Percentiles rank a stretch among this genome's conserved stretches.
Evolutionary conservation across 768 basidiomycete species (phyloP).

Genomic region (Naematelia aurantialba): DNA sequence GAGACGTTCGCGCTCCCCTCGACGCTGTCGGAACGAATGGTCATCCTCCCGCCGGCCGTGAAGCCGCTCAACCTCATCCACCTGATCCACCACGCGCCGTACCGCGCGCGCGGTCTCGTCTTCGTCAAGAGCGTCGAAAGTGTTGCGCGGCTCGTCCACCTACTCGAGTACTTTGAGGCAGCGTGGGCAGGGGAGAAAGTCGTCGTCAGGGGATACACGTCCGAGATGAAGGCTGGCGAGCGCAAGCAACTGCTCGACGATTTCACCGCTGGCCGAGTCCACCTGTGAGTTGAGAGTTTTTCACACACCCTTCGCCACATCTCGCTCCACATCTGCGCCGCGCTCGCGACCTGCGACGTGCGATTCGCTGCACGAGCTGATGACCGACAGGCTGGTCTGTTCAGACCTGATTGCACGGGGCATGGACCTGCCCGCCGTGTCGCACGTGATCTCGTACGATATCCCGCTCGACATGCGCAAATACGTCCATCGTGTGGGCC

Average conservation of each 20-base stretch:
- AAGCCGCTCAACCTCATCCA: slow-evolving; percentile 90
- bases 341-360: too few species aligned
- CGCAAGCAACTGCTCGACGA: slow-evolving; percentile 71
- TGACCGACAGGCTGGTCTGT: slow-evolving; percentile 69
- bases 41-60: slow-evolving; percentile 68
- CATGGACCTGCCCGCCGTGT: slow-evolving; percentile 87
- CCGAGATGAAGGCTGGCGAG: slow-evolving; percentile 70
- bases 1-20: slow-evolving; percentile 63
- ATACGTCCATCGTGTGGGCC: slow-evolving; percentile 94
- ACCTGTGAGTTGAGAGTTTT: slow-evolving; percentile 61
- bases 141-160: slow-evolving; percentile 70
- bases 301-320: not conserved
- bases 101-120: slow-evolving; percentile 64
- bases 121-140: slow-evolving; percentile 98
- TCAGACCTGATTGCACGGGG: slow-evolving; percentile 95
- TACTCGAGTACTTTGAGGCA: slow-evolving; percentile 77
- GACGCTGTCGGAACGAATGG: slow-evolving; percentile 82
- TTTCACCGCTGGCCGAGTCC: slow-evolving; percentile 74
- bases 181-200: slow-evolving; percentile 47
- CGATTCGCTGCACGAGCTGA: too few species aligned
- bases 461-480: slow-evolving; percentile 96
- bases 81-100: slow-evolving; percentile 61
- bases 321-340: not conserved
- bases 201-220: slow-evolving; percentile 73
- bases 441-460: slow-evolving; percentile 93